Percentiles rank a stretch among this genome's conserved stretches.
phyloP scores from a whole-genome alignment of 2,329 filamentous ascomycete species.

The Plectosphaerella cucumerina region DNA sequence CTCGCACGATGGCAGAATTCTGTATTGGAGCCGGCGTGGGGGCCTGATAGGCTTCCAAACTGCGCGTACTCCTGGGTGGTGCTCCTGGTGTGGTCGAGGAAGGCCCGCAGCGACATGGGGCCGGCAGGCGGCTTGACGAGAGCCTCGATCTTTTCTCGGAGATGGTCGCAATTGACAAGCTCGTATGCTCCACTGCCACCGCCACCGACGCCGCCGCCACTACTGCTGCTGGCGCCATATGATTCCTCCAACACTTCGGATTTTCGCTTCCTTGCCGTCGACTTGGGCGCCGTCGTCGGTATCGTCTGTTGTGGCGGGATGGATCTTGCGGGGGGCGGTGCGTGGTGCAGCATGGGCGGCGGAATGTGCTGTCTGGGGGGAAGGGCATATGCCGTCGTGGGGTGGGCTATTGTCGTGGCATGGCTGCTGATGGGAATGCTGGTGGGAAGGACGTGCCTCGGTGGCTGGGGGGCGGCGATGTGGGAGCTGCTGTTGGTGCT shows the following conservation, averaged over 20 bases:
- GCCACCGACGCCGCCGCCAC: background rate
- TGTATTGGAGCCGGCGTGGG: slow-evolving; percentile 26
- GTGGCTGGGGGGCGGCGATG: too few relatives aligned
- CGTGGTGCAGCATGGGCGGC: too few relatives aligned
- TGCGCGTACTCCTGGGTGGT: slow-evolving; percentile 30
- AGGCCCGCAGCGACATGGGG: slow-evolving; percentile 42
- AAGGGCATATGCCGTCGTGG: too few relatives aligned
- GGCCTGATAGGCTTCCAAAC: slow-evolving; percentile 47
- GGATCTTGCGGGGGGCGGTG: too few relatives aligned
- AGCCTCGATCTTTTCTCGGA: slow-evolving; percentile 24
- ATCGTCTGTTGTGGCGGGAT: too few relatives aligned
- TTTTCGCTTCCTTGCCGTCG: slow-evolving; percentile 9
- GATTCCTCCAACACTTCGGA: slow-evolving; percentile 6
- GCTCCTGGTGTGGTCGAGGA: slow-evolving; percentile 34
- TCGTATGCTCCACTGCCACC: background rate
- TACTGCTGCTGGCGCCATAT: background rate
- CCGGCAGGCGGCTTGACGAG: slow-evolving; percentile 38
- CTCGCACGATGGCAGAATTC: slow-evolving; percentile 30
- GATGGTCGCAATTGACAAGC: background rate
- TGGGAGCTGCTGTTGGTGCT: too few relatives aligned
- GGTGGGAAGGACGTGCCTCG: too few relatives aligned
- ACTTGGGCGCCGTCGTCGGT: background rate
- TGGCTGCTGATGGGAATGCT: too few relatives aligned
- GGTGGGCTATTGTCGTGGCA: too few relatives aligned
- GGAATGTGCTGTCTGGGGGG: too few relatives aligned